Conservation (phyloP, 2,329 filamentous ascomycete species). For the Fusarium annulatum region DNA sequence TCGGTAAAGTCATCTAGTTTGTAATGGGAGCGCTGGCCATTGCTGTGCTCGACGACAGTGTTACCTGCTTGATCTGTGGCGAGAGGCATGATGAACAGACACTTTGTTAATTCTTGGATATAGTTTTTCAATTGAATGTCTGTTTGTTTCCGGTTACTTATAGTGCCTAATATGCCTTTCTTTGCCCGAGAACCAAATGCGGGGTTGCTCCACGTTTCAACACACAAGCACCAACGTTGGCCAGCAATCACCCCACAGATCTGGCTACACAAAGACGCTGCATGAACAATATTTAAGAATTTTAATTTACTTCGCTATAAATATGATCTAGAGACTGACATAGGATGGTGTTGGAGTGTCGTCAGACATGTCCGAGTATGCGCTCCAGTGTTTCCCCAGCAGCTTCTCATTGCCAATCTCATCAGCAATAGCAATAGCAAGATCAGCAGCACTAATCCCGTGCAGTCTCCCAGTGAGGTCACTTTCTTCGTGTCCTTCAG, state of each 20-base stretch:
- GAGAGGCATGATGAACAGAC: background rate
- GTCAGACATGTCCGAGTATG: background rate
- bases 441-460: conserved; percentile 15
- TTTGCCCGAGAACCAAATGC: background rate
- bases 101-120: background rate
- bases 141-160: background rate
- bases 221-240: no score
- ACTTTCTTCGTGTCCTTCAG: background rate
- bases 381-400: background rate
- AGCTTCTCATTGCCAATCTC: conserved; percentile 6
- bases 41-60: background rate
- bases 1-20: background rate
- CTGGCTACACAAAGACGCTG: background rate
- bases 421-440: conserved; percentile 24
- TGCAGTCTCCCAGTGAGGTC: conserved; percentile 1
- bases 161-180: background rate
- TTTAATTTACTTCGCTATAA: background rate
- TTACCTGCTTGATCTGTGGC: background rate
- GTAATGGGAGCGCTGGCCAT: background rate
- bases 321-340: background rate
- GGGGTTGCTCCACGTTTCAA: background rate
- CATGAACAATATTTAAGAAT: rapidly evolving
- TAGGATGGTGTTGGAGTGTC: background rate
- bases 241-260: background rate
- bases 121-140: background rate